These are phyloP conservation scores for Colletotrichum incanum DNA, from an alignment of 2,329 filamentous ascomycete genomes.

Conservation along the genomic window DNA sequence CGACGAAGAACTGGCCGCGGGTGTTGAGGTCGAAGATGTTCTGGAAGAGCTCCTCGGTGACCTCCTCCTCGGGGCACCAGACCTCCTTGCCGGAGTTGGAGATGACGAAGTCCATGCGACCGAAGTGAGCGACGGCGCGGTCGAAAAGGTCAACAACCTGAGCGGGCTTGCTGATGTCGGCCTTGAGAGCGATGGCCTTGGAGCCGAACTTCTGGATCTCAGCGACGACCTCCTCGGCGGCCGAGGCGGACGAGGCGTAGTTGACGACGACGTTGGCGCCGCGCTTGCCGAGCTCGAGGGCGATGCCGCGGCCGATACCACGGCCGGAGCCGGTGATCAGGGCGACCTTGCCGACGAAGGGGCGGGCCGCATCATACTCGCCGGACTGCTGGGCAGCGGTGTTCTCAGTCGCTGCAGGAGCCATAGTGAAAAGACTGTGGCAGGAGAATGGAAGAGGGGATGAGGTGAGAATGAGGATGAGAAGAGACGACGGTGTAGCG, in stretches of 20 bases:
- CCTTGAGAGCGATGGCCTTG: slow-evolving; percentile 72
- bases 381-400: slow-evolving; percentile 43
- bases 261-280: slow-evolving; percentile 78
- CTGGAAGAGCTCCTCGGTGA: slow-evolving; percentile 80
- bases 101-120: slow-evolving; percentile 80
- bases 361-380: slow-evolving; percentile 51
- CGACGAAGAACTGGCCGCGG: slow-evolving; percentile 83
- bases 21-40: slow-evolving; percentile 81
- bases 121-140: slow-evolving; percentile 75
- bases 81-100: slow-evolving; percentile 81
- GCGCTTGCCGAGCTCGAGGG: slow-evolving; percentile 76
- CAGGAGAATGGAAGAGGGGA: background rate
- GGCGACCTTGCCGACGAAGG: slow-evolving; percentile 67
- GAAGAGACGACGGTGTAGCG: background rate
- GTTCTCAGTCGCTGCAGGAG: slow-evolving; percentile 49
- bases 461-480: slow-evolving; percentile 16
- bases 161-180: slow-evolving; percentile 74
- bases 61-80: slow-evolving; percentile 79
- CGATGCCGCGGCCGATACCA: slow-evolving; percentile 77
- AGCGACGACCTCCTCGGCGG: slow-evolving; percentile 71
- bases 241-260: slow-evolving; percentile 70
- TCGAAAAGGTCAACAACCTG: slow-evolving; percentile 76
- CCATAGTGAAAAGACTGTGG: slow-evolving; percentile 43
- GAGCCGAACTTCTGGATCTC: slow-evolving; percentile 70
- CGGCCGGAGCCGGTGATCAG: slow-evolving; percentile 77